phyloP scores from a whole-genome alignment of 345 rosid genomes.

The Hibiscus syriacus region DNA sequence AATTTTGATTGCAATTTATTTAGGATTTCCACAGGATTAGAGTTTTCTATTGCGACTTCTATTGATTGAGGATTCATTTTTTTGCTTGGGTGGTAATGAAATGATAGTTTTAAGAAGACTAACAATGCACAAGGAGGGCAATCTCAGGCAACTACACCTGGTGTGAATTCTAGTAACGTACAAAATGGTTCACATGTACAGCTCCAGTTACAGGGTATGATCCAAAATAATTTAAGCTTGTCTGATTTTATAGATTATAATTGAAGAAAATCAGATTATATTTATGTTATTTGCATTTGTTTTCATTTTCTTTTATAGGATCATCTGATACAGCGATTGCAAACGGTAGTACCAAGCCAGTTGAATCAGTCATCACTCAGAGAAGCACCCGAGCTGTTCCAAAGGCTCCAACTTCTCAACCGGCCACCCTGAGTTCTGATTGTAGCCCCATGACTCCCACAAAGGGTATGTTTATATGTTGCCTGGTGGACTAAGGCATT shows the following conservation, averaged over 20 bases:
- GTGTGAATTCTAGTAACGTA: slow-evolving; percentile 28
- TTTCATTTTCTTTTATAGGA: not conserved
- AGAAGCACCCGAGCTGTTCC: slow-evolving; percentile 49
- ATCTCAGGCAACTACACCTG: slow-evolving; percentile 44
- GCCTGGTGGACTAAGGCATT: not conserved
- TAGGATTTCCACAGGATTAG: not conserved
- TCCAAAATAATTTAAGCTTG: not conserved
- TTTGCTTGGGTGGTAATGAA: not conserved
- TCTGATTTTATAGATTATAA: not conserved
- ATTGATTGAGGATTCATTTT: not conserved
- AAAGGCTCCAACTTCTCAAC: slow-evolving; percentile 76
- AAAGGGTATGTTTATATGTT: slow-evolving; percentile 37
- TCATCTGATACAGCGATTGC: slow-evolving; percentile 3
- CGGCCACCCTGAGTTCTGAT: slow-evolving; percentile 53
- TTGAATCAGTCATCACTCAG: slow-evolving; percentile 24
- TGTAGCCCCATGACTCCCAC: slow-evolving; percentile 31
- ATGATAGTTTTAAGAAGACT: slow-evolving; percentile 46
- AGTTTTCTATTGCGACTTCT: not conserved
- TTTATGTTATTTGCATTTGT: not conserved
- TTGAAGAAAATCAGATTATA: not conserved
- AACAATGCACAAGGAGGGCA: slow-evolving; percentile 84
- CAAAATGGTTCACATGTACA: no score
- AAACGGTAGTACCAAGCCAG: not conserved
- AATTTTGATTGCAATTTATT: no score
- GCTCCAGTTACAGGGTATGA: slow-evolving; percentile 51